phyloP scores from a whole-genome alignment of 2,329 filamentous ascomycete species.

The Colletotrichum sp. region DNA sequence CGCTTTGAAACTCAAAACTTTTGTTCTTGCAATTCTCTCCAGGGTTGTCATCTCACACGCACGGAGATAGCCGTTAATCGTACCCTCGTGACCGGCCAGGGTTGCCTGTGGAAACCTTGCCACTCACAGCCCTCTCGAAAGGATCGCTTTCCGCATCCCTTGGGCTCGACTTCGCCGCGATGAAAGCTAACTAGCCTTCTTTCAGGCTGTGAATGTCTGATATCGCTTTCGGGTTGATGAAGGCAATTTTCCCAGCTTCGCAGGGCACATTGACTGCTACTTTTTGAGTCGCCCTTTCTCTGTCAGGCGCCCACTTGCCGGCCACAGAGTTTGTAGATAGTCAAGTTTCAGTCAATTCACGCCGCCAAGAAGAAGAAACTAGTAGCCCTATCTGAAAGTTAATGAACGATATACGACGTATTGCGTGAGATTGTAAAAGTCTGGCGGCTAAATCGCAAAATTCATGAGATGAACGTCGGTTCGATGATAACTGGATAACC shows the following conservation, averaged over 20 bases:
- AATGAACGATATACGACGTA: neutral
- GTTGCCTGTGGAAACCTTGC: neutral
- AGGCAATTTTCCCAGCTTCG: neutral
- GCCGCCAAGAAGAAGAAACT: neutral
- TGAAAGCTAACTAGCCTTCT: neutral
- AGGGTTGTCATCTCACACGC: neutral
- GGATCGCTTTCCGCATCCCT: neutral
- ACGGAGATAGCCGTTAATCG: neutral
- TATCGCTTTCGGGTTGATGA: neutral
- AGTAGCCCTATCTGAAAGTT: neutral
- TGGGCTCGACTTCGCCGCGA: neutral
- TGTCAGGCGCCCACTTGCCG: neutral
- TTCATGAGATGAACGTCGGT: neutral
- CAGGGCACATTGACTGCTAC: neutral
- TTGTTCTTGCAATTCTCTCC: neutral
- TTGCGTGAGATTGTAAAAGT: neutral
- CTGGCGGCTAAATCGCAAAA: neutral
- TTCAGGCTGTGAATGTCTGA: neutral
- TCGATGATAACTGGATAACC: neutral
- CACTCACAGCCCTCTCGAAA: neutral
- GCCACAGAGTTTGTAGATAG: neutral
- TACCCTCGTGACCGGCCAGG: neutral
- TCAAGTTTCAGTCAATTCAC: neutral
- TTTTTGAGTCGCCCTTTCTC: neutral
- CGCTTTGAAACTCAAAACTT: neutral